A percentile compares a stretch with the other conserved stretches of the same genome.
Evolutionary conservation across 192 early-diverging fungal genomes (phyloP).

Genomic region (Coemansia sp.): DNA sequence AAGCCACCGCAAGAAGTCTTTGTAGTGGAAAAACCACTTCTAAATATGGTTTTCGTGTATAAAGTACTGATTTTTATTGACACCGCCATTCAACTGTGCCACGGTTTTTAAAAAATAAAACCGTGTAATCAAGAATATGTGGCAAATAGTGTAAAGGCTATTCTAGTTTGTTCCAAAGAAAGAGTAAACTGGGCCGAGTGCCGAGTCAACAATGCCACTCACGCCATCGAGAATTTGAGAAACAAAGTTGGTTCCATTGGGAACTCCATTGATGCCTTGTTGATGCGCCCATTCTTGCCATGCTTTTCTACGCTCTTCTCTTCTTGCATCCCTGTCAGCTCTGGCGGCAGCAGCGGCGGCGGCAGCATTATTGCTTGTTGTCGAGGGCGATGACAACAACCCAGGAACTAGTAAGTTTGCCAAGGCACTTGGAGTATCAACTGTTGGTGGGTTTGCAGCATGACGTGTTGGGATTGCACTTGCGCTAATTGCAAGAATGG

Average conservation of each 20-base stretch:
- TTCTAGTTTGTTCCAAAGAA: slow-evolving; percentile 21
- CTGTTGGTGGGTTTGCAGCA: slow-evolving; percentile 5
- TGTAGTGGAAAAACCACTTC: background rate
- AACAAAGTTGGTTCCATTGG: slow-evolving; percentile 50
- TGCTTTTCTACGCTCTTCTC: slow-evolving; percentile 46
- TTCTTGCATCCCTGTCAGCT: slow-evolving; percentile 37
- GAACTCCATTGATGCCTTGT: slow-evolving; percentile 33
- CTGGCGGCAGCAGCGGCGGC: slow-evolving; percentile 3
- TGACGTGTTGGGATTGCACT: slow-evolving; percentile 31
- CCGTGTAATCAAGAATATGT: background rate
- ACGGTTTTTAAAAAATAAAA: background rate
- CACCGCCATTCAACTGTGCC: too few relatives aligned
- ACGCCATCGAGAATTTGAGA: slow-evolving; percentile 41
- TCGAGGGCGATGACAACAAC: background rate
- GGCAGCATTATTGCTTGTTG: background rate
- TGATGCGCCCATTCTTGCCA: slow-evolving; percentile 50
- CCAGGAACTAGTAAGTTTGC: slow-evolving; percentile 5
- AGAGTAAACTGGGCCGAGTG: slow-evolving; percentile 49
- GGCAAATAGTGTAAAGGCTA: background rate
- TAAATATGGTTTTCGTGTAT: too few relatives aligned
- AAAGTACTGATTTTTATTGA: too few relatives aligned
- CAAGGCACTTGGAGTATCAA: slow-evolving; percentile 25
- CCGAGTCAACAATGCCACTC: slow-evolving; percentile 53
- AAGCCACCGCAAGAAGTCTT: background rate
- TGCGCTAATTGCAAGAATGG: slow-evolving; percentile 18